Base-by-base conservation (phyloP, 2,329 filamentous ascomycete genomes). In the Paraphaeosphaeria minitans region DNA sequence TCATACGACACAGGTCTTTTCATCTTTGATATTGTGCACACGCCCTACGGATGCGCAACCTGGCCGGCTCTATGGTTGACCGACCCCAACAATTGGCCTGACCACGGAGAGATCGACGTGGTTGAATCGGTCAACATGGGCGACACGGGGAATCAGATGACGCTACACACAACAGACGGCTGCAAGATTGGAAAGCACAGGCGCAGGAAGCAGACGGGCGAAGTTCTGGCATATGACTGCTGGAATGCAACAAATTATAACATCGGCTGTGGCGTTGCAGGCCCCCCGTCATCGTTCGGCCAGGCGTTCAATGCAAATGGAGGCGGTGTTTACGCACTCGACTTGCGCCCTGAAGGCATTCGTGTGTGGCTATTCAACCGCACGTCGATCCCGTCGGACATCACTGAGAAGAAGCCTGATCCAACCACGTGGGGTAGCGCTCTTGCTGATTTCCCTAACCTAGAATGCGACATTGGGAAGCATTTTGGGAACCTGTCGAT, bases 201-300 rank as follows among this genome's bases (percentile, higher is more conserved):
- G n/a, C 59, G 60, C 22, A 49, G 64, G 21, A 63, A 29, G 80
- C 82, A 69, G 77, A 77, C 19, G 3, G 84, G 85, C 27, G 73
- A 66, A 2, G 67, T 82, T 24, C 70, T 78, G 21, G 78, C 78
- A 0, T 77, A 77, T 4, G 74, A 80, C 54, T 84, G 83, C 68
- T 60, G 53, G 22, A 65, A 66, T 55, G 59, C 37, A n/a, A 65
- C 66, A 5, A 57, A 66, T 43, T 39, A 45, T 16, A 69, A 71
- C 51, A 67, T 66, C 49, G 75, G 73, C 49, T 78, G 77, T 60
- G 66, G 68, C 42, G 74, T 78, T n/a, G 48, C 50, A 33, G 65
- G 65, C n/a, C 50, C 61, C 4, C 1, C 42, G 0, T 21, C 43
- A 14, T 62, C 73, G n/a, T 71, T 53, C 50, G 73, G 72, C 12